phyloP scores from a whole-genome alignment of 202 grass and related monocot species.

The Bolboschoenoplectus hybrid region DNA sequence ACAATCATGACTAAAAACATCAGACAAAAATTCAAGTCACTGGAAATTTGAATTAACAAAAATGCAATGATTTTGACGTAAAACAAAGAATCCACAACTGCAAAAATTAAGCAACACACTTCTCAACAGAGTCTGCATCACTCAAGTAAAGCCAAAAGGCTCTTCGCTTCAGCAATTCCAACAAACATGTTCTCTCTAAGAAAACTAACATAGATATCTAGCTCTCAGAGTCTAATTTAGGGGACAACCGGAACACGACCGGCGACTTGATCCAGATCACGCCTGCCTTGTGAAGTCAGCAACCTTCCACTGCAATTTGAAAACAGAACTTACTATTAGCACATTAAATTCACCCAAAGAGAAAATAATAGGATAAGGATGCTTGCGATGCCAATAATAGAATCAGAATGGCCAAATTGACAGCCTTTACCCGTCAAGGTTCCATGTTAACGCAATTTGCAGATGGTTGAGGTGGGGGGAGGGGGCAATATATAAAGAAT shows the following conservation, averaged over 20 bases:
- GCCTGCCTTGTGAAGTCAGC: conserved; percentile 81
- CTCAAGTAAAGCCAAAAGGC: conserved; percentile 18
- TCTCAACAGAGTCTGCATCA: conserved; percentile 22
- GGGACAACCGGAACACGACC: conserved; percentile 50
- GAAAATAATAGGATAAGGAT: background rate
- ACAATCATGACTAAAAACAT: background rate
- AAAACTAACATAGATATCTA: background rate
- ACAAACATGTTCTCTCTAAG: conserved; percentile 31
- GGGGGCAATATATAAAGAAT: background rate
- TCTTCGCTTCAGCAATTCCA: background rate
- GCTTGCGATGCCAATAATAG: background rate
- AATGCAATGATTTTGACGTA: conserved; percentile 16
- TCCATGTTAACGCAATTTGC: background rate
- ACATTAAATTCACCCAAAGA: background rate
- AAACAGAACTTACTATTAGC: background rate
- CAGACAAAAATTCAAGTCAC: background rate
- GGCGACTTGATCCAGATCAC: conserved; percentile 91
- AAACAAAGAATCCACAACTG: conserved; percentile 26
- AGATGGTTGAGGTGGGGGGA: background rate
- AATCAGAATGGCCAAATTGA: background rate
- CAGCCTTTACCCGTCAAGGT: background rate
- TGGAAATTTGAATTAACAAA: background rate
- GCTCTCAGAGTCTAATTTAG: conserved; percentile 40
- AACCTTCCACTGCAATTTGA: conserved; percentile 58
- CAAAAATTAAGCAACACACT: conserved; percentile 34